These are phyloP conservation scores for Aspergillus flavus DNA, from an alignment of 2,329 filamentous ascomycete species.

Conservation along the genomic window DNA sequence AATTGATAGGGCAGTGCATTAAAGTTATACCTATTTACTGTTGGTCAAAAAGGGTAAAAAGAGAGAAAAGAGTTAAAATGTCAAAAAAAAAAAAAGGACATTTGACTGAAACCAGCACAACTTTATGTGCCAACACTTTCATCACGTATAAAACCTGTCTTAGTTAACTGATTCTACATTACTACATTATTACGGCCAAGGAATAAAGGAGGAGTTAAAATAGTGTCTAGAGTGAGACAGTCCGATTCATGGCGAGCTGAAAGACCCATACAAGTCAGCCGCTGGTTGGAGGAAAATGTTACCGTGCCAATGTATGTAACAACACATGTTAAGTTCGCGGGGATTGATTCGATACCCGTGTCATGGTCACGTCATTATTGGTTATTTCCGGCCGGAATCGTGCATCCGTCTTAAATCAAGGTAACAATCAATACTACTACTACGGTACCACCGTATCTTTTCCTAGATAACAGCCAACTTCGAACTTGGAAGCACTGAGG, in stretches of 20 bases:
- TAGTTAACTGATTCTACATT: too few relatives aligned
- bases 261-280: neutral
- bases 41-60: neutral
- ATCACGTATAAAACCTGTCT: too few relatives aligned
- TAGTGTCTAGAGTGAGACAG: neutral
- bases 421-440: neutral
- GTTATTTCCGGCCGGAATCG: neutral
- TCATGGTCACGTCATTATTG: conserved; percentile 8
- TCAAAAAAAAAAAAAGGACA: neutral
- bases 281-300: conserved; percentile 2
- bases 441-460: neutral
- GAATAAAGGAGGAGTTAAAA: neutral
- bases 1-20: neutral
- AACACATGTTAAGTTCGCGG: neutral
- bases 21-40: neutral
- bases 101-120: neutral
- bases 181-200: neutral
- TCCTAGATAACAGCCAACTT: neutral
- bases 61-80: neutral
- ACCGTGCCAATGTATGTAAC: conserved; percentile 5
- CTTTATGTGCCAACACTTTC: neutral
- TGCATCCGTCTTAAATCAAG: neutral
- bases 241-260: conserved; percentile 5
- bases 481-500: neutral
- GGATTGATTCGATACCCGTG: conserved; percentile 2